Base-by-base conservation (phyloP, 768 basidiomycete genomes). In the Leccinum rimulosum region DNA sequence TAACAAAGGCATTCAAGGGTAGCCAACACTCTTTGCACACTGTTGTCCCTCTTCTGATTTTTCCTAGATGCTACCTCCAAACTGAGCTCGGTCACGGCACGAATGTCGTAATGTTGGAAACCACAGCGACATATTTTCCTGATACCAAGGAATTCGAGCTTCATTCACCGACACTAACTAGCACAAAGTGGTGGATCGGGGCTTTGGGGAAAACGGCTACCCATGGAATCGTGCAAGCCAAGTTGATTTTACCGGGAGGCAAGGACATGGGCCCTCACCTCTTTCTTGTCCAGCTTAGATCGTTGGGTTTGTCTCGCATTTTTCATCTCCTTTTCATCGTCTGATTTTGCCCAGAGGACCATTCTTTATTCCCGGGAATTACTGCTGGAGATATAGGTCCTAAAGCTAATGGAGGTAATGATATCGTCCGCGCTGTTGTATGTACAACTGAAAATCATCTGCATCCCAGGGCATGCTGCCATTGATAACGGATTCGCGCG, bases 121-220 rank as follows among this genome's bases (percentile, higher is more conserved):
- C 90, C 0, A 91, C 87, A 0, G 88, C 88, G 4, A 89, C 86
- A 0, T 92, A 84, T 71, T 73, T 87, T n/a, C 84, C 84, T 0
- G 80, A 82, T 31, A 81, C 82, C 0, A 70, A 80, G 55, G 85
- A 89, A 67, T 91, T 92, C 62, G 87, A 89, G 45, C 83, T 93
- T 38, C 80, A 92, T 66, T 88, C 88, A 1, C 90, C 91, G 0
- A 85, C 85, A 0, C 64, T 90, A 25, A 88, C 88, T 1, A 88
- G 87, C 60, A 83, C 77, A 61, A 93, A 93, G 68, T 93, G 89
- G 89, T 93, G 90, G 91, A 82, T 89, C 55, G 89, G 90, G 8
- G 86, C 78, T 6, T 74, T 89, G 14, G 89, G 84, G 0, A 86
- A 84, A 73, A 86, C 85, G 0, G 83, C 89, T 0, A 90, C 88